Base-by-base conservation (phyloP, 768 basidiomycete genomes). In the Boletus rubroflammeus region DNA sequence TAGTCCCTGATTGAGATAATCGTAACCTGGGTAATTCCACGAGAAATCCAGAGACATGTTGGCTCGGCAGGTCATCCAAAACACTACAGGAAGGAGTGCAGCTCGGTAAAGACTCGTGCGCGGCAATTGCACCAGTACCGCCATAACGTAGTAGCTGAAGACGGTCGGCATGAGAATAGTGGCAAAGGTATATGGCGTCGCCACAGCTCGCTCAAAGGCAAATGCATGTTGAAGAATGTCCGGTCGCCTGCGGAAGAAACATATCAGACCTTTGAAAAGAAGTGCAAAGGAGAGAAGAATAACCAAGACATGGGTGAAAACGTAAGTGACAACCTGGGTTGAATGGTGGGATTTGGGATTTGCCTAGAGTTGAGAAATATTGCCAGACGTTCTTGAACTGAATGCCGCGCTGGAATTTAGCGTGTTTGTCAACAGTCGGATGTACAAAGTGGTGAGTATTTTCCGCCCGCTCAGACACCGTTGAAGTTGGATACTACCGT, bases 121-220 rank as follows among this genome's bases (percentile, higher is more conserved):
- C 0, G 78, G 78, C 14, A 77, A 62, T 36, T 81, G 70, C 7
- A 83, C 79, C 46, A 86, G 73, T 32, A 81, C 64, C 13, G 83
- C 83, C 50, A 79, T 78, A 11, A 61, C 67, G 70, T 80, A 82
- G 66, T 79, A 82, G 53, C 71, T 71, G 23, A 78, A 51, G 1
- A 80, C 21, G 15, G 75, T 65, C 1, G 79, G 80, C 15, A 78
- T 25, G 31, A 82, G 55, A 46, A 73, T 67, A 10, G 71, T 70
- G n/a, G 49, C 29, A 63, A 60, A 59, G 74, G 75, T 26, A 71
- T 67, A 44, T 15, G 53, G 58, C 5, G 69, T 67, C 40, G 61
- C 50, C 6, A 28, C 35, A 15, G 42, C 42, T n/a, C 47, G 67
- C 21, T 66, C 56, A 32, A 60, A 58, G 28, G 56, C 7, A 38